phyloP scores from a whole-genome alignment of 78 protist genomes.

The Ministeria vibrans region DNA sequence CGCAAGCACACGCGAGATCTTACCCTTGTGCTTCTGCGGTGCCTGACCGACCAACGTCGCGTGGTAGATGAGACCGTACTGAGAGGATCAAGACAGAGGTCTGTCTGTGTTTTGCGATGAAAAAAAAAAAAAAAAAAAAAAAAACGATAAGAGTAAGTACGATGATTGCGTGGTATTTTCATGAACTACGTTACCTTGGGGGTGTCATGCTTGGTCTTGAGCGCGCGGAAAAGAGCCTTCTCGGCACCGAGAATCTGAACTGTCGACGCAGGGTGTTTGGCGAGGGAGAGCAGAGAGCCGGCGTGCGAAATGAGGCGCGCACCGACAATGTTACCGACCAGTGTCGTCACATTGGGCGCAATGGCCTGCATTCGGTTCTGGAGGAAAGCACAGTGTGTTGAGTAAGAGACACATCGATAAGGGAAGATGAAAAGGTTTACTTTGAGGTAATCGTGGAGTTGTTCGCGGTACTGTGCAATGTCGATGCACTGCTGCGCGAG shows the following conservation, averaged over 20 bases:
- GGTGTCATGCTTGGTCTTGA: conserved; percentile 84
- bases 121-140: no score
- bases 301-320: conserved; percentile 93
- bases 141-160: no score
- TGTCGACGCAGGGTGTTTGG: conserved; percentile 96
- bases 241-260: conserved; percentile 95
- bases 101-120: no score
- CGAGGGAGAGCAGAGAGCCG: conserved; percentile 86
- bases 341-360: conserved; percentile 90
- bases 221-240: conserved; percentile 91
- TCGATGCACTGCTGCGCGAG: conserved; percentile 74
- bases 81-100: no score
- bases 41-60: conserved; percentile 93
- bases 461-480: conserved; percentile 74
- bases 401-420: background rate
- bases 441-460: conserved; percentile 86
- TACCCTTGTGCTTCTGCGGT: conserved; percentile 93
- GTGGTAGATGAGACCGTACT: conserved; percentile 96
- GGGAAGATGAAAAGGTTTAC: background rate
- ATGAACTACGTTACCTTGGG: no score
- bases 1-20: conserved; percentile 91
- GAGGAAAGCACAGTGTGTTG: no score
- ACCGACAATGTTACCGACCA: conserved; percentile 94
- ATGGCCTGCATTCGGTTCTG: conserved; percentile 85
- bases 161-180: no score